A percentile compares a stretch with the other conserved stretches of the same genome.
phyloP scores from a whole-genome alignment of 306 rosid species.

The Pachyrhizus erosus region DNA sequence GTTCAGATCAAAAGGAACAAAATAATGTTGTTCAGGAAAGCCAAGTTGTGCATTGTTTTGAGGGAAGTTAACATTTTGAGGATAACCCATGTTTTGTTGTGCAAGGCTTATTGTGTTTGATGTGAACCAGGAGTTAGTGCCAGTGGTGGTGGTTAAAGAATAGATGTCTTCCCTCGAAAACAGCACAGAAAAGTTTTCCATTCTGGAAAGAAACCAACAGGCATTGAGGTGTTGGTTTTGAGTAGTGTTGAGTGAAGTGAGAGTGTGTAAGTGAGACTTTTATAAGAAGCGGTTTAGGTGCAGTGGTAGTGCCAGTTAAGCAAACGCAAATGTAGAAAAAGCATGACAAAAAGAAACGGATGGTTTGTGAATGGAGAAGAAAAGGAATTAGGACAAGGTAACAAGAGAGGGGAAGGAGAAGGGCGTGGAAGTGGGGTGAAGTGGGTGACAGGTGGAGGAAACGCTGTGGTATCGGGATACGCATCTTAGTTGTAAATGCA shows the following conservation, averaged over 20 bases:
- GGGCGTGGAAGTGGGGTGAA: not conserved
- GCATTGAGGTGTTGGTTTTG: not conserved
- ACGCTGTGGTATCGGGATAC: constrained; percentile 55
- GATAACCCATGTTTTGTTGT: not conserved
- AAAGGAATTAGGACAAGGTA: not conserved
- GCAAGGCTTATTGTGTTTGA: not conserved
- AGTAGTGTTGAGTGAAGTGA: not conserved
- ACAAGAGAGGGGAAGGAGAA: not conserved
- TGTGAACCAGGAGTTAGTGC: not conserved
- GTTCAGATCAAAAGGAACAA: not conserved
- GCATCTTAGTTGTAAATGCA: constrained; percentile 41
- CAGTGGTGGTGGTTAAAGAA: not conserved
- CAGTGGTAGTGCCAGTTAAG: constrained; percentile 27
- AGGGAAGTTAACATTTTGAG: not conserved
- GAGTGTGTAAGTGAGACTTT: not conserved
- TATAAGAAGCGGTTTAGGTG: constrained; percentile 7
- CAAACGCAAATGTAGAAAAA: constrained; percentile 43
- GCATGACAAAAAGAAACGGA: constrained; percentile 30
- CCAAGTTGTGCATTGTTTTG: not conserved
- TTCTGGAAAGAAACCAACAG: not conserved
- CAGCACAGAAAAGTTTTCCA: constrained; percentile 34
- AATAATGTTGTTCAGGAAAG: not conserved
- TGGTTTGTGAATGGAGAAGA: not conserved
- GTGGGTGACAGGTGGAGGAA: constrained; percentile 53
- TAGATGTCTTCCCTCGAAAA: not conserved